phyloP scores from a whole-genome alignment of 371 early-diverging fungal species.

The Rhizopus arrhizus region DNA sequence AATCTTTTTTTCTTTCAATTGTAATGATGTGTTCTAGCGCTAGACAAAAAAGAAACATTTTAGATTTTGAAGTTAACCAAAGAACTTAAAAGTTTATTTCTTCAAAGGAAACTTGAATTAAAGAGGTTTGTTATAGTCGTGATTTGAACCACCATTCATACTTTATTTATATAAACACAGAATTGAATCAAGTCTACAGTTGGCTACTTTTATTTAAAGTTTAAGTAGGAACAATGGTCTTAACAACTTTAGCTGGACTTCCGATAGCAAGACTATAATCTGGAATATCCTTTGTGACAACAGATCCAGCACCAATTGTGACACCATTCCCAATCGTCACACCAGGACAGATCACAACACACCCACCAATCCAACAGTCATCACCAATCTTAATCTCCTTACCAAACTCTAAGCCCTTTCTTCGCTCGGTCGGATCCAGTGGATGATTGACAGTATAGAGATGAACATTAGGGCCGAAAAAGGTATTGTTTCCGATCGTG shows the following conservation, averaged over 20 bases:
- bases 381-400: slow-evolving; percentile 58
- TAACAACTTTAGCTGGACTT: slow-evolving; percentile 78
- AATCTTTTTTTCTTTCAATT: no score
- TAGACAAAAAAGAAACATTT: no score
- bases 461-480: slow-evolving; percentile 79
- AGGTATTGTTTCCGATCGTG: slow-evolving; percentile 64
- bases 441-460: slow-evolving; percentile 83
- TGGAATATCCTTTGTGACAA: slow-evolving; percentile 84
- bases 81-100: no score
- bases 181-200: no score
- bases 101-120: no score
- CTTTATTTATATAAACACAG: no score
- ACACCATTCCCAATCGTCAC: slow-evolving; percentile 79
- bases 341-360: slow-evolving; percentile 75
- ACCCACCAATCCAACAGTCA: slow-evolving; percentile 76
- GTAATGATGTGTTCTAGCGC: no score
- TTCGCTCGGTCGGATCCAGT: slow-evolving; percentile 50
- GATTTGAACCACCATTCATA: no score
- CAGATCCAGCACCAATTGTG: slow-evolving; percentile 60
- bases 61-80: no score
- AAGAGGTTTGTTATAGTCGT: no score
- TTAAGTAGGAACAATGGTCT: slow-evolving; percentile 9
- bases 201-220: no score
- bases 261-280: slow-evolving; percentile 76
- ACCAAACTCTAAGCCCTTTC: slow-evolving; percentile 27